Base-by-base conservation (phyloP, 805 yeast genomes). In the Starmerella bombicola region DNA sequence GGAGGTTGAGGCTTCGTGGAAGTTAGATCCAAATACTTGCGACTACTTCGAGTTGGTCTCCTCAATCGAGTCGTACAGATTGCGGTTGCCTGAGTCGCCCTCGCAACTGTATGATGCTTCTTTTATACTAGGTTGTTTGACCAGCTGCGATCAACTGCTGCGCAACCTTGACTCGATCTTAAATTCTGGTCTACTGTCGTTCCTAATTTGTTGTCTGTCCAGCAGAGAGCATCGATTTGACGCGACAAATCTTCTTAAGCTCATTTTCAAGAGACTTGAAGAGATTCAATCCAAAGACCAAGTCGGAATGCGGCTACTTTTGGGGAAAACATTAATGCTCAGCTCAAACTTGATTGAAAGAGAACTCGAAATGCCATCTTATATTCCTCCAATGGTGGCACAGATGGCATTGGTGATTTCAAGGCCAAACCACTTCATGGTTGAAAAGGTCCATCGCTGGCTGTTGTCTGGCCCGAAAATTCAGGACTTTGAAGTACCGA, bases 391-490 rank as follows among this genome's bases (percentile, higher is more conserved):
- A 15, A 55, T 74, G 40, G 58, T 77, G 30, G 70, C 83, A 1
- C 68, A 71, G 38, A 55, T 84, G 29, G 61, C 74, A 3, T 70
- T 73, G 3, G 64, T 82, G 2, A 56, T 82, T 43, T 57, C 67
- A 5, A 74, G 77, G 46, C 95, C 96, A 0, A 73, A 76, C 0
- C 88, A 82, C 47, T 69, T 68, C 50, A 57, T 88, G 17, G 81
- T 78, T 57, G 95, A 85, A 47, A 73, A 74, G 49, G 73, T 74
- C 0, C 73, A 68, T 51, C 70, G 78, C 43, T 83, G 76, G 69
- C 66, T 85, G 9, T 61, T 83, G 28, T 61, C 72, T 4, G 71
- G 73, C 29, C 77, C 82, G 4, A 39, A 52, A 3, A 49, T 73
- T 15, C 59, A 59, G 29, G 38, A 54, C 0, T 56, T 58, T 39